Percentiles rank a stretch among this genome's conserved stretches.
These are phyloP conservation scores for Monosporascus ibericus DNA, from an alignment of 2,329 filamentous ascomycete species.

Conservation along the genomic window DNA sequence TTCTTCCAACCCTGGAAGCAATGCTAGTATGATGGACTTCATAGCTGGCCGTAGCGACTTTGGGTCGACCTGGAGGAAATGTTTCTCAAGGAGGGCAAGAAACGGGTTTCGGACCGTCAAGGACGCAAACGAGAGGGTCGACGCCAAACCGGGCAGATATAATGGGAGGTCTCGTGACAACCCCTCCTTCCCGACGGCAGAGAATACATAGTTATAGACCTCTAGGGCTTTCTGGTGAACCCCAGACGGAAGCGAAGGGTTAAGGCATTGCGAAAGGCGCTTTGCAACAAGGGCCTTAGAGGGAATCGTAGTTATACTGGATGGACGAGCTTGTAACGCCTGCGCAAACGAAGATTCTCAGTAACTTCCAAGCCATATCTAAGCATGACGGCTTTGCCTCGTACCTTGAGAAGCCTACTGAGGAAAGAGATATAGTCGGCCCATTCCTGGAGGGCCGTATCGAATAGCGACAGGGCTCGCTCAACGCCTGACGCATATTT, in stretches of 20 bases:
- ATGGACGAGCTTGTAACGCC: slow-evolving; percentile 82
- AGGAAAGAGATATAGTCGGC: slow-evolving; percentile 98
- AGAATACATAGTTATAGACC: slow-evolving; percentile 86
- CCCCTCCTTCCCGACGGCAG: slow-evolving; percentile 73
- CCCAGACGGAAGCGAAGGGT: slow-evolving; percentile 85
- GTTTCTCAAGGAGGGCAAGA: slow-evolving; percentile 73
- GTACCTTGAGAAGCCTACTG: slow-evolving; percentile 80
- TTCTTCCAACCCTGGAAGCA: slow-evolving; percentile 88
- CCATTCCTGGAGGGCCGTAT: slow-evolving; percentile 94
- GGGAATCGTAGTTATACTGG: slow-evolving; percentile 66
- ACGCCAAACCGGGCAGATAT: slow-evolving; percentile 83
- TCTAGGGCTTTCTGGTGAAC: slow-evolving; percentile 97
- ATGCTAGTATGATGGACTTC: slow-evolving; percentile 82
- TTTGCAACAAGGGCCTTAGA: slow-evolving; percentile 80
- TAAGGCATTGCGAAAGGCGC: slow-evolving; percentile 89
- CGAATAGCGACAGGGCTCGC: slow-evolving; percentile 80
- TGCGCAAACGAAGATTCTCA: slow-evolving; percentile 32
- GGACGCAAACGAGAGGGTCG: slow-evolving; percentile 90
- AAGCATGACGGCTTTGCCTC: slow-evolving; percentile 3
- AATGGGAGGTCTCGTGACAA: slow-evolving; percentile 77
- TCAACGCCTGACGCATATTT: slow-evolving; percentile 88
- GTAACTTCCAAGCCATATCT: slow-evolving; percentile 10
- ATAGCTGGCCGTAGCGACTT: slow-evolving; percentile 74
- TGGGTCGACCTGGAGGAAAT: slow-evolving; percentile 68
- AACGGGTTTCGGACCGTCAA: slow-evolving; percentile 83